Evolutionary conservation across 208 protist genomes (phyloP), one percentile per base, ranked within the genome.

Genomic region (Leishmania amazonensis): DNA sequence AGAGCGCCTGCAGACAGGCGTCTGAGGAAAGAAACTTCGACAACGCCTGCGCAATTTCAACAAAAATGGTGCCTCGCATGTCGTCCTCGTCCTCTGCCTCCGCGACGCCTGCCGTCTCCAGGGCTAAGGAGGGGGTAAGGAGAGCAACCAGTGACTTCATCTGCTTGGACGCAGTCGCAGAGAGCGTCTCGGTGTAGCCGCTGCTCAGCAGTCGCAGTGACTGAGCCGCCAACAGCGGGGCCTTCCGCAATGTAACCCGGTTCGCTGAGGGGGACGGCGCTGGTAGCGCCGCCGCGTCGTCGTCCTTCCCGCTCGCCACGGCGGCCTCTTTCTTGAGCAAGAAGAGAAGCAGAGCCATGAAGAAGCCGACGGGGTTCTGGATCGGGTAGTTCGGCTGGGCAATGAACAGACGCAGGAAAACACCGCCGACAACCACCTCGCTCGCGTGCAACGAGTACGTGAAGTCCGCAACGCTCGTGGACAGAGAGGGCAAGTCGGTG

Each of bases 391-490:
- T 87, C 31, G 97, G 94, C 84, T 98, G 93, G 40, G 88, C 83
- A 67, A 98, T 90, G 78, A 97, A 99, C 19, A 98, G 73, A n/a
- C 96, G 92, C 35, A 99, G 71, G 81, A 98, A 98, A 5, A 98
- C 89, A 40, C 91, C 92, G 40, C 94, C 96, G 6, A 99, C 90
- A 40, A 97, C 88, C 28, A 98, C 87, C 78, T 98, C 96, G 49
- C 83, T 68, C 60, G 87, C 75, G 84, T 97, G 93, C 42, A 88
- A 5, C 13, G 87, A 84, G 83, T 97, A 98, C 6, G 42, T 57
- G 84, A 97, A 96, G n/a, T 35, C 62, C 28, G 47, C n/a, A 0
- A 88, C n/a, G 28, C 78, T 80, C 62, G 68, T 67, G 19, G 71
- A 35, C 2, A 83, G 82, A 9, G 78, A 83, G 3, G 81, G 84